Percentiles rank a stretch among this genome's conserved stretches.
phyloP scores from a whole-genome alignment of 169 alveolate species.

The Perkinsus marinus region DNA sequence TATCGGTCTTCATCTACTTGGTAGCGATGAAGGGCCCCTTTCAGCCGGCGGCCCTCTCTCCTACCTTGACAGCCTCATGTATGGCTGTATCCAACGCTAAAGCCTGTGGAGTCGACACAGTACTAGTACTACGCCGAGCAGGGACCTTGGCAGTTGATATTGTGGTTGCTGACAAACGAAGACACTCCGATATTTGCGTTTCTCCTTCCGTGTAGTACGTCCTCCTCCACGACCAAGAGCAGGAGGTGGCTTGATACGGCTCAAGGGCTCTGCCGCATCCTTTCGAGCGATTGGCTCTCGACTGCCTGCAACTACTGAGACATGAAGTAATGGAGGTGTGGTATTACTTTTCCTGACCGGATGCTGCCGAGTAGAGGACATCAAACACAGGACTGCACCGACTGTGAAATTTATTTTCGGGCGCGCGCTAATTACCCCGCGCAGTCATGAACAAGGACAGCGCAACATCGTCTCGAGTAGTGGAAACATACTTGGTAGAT shows the following conservation, averaged over 20 bases:
- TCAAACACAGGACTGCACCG: not conserved
- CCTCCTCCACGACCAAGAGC: not conserved
- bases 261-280: not conserved
- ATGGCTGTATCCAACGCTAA: not conserved
- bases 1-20: not conserved
- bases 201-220: not conserved
- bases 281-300: not conserved
- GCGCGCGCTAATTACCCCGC: not conserved
- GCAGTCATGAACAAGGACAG: not conserved
- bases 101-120: not conserved
- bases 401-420: not conserved
- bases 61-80: not conserved
- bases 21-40: not conserved
- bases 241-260: not conserved
- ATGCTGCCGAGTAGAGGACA: not conserved
- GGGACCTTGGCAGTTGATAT: not conserved
- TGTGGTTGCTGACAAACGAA: not conserved
- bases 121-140: not conserved
- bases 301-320: not conserved
- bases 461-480: not conserved
- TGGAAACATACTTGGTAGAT: not conserved
- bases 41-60: not conserved
- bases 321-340: too few relatives aligned
- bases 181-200: too few relatives aligned
- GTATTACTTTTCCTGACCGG: not conserved